These are phyloP conservation scores for Tubosaeta sp. DNA, from an alignment of 768 basidiomycete species.

Conservation along the genomic window DNA sequence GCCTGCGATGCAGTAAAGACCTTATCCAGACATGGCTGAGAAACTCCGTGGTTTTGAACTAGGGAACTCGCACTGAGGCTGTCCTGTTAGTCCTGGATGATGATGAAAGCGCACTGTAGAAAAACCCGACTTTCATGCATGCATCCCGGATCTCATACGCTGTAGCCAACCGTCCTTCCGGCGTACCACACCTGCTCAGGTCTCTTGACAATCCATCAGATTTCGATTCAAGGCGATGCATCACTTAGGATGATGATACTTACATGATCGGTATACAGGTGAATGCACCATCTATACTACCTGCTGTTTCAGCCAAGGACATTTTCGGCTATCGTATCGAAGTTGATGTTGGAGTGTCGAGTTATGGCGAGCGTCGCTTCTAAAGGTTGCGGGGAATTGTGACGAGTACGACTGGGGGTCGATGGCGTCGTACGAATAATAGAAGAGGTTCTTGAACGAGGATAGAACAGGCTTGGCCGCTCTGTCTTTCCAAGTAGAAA, in stretches of 20 bases:
- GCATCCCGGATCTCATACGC: slow-evolving; percentile 65
- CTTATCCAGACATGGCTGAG: slow-evolving; percentile 43
- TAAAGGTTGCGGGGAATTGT: too few relatives aligned
- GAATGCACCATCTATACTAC: not conserved
- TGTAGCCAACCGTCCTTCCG: slow-evolving; percentile 38
- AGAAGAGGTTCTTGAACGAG: too few relatives aligned
- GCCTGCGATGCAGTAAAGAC: slow-evolving; percentile 46
- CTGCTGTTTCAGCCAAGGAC: not conserved
- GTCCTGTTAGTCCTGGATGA: not conserved
- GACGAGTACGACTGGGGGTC: too few relatives aligned
- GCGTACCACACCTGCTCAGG: slow-evolving; percentile 15
- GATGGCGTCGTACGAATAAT: too few relatives aligned
- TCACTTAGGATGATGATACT: slow-evolving; percentile 3
- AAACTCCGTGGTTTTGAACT: slow-evolving; percentile 78
- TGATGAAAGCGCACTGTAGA: slow-evolving; percentile 53
- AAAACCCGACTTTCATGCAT: slow-evolving; percentile 80
- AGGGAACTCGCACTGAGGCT: not conserved
- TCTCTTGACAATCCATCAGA: slow-evolving; percentile 22
- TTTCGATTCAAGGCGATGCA: too few relatives aligned
- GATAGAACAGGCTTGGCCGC: too few relatives aligned
- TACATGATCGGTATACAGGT: slow-evolving; percentile 15
- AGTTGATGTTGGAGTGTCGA: too few relatives aligned
- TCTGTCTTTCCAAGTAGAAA: too few relatives aligned
- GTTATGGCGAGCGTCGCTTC: too few relatives aligned
- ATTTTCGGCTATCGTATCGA: not conserved